These are phyloP conservation scores for Sphagnum fallax DNA, from an alignment of 228 moss, liverwort and hornwort genomes.

Conservation along the genomic window DNA sequence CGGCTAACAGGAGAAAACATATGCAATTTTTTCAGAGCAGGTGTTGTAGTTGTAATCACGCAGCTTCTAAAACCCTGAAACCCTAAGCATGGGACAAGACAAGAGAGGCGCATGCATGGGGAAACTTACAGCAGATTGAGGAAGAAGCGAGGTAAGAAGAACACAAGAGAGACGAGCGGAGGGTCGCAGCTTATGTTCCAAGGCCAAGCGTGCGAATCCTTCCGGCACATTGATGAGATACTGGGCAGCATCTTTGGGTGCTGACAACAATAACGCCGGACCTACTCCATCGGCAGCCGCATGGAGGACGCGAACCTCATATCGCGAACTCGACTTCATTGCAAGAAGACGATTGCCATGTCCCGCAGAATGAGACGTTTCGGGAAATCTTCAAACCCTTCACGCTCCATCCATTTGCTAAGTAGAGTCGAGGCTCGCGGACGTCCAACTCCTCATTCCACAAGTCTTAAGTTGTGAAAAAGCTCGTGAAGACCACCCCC, in stretches of 20 bases:
- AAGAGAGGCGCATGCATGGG: too few relatives aligned
- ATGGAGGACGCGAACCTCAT: slow-evolving; percentile 35
- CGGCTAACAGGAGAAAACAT: neutral
- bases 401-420: too few relatives aligned
- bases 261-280: slow-evolving; percentile 39
- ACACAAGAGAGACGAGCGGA: slow-evolving; percentile 48
- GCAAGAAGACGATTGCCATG: too few relatives aligned
- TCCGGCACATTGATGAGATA: slow-evolving; percentile 64
- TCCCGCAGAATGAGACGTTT: too few relatives aligned
- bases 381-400: too few relatives aligned
- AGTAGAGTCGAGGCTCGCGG: too few relatives aligned
- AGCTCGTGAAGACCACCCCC: too few relatives aligned
- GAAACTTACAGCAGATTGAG: slow-evolving; percentile 30
- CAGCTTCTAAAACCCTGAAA: too few relatives aligned
- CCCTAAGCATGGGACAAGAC: too few relatives aligned
- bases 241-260: slow-evolving; percentile 48
- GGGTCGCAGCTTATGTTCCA: slow-evolving; percentile 48
- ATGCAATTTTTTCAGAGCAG: neutral
- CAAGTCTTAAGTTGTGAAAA: too few relatives aligned
- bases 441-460: too few relatives aligned
- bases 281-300: slow-evolving; percentile 53
- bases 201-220: slow-evolving; percentile 51
- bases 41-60: too few relatives aligned
- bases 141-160: slow-evolving; percentile 34
- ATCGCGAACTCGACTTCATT: slow-evolving; percentile 12